A percentile compares a stretch with the other conserved stretches of the same genome.
Conservation (phyloP, 371 early-diverging fungal genomes). For the Rhizopus arrhizus region DNA sequence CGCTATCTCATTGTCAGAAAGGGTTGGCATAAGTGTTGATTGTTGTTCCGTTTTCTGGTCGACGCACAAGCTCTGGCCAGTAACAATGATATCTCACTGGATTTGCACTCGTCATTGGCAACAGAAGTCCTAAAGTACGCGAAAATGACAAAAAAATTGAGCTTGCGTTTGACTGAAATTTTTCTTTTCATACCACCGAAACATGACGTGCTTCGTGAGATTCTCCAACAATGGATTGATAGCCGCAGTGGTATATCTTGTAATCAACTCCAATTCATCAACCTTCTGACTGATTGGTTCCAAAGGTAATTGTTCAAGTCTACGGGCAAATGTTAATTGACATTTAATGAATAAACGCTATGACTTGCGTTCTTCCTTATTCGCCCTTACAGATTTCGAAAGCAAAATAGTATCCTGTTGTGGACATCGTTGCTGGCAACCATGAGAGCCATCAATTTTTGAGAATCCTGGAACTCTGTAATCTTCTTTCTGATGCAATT, state of each 20-base stretch:
- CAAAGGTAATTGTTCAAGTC: conserved; percentile 15
- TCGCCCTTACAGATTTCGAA: conserved; percentile 12
- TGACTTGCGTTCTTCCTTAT: conserved; percentile 16
- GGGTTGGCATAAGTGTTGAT: conserved; percentile 18
- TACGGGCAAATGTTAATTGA: conserved; percentile 13
- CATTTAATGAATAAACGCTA: conserved; percentile 9
- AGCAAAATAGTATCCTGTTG: conserved; percentile 12
- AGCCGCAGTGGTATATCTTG: conserved; percentile 13
- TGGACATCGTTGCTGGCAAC: conserved; percentile 13
- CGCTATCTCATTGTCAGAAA: conserved; percentile 20
- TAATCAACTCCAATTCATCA: conserved; percentile 12
- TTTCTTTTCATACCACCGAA: conserved; percentile 15
- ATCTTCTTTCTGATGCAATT: conserved; percentile 11
- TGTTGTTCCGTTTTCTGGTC: conserved; percentile 18
- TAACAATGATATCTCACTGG: conserved; percentile 22
- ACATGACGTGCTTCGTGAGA: conserved; percentile 10
- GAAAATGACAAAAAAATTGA: conserved; percentile 12
- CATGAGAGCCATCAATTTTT: conserved; percentile 13
- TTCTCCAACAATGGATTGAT: conserved; percentile 14
- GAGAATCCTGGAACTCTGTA: conserved; percentile 11
- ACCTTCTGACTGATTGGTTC: conserved; percentile 14
- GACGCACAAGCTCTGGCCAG: conserved; percentile 18
- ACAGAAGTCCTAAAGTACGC: conserved; percentile 22
- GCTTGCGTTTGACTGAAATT: conserved; percentile 7
- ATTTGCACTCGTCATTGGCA: conserved; percentile 21